Evolutionary conservation across 2,329 filamentous ascomycete genomes (phyloP).

Genomic region (Scedosporium aurantiacum): DNA sequence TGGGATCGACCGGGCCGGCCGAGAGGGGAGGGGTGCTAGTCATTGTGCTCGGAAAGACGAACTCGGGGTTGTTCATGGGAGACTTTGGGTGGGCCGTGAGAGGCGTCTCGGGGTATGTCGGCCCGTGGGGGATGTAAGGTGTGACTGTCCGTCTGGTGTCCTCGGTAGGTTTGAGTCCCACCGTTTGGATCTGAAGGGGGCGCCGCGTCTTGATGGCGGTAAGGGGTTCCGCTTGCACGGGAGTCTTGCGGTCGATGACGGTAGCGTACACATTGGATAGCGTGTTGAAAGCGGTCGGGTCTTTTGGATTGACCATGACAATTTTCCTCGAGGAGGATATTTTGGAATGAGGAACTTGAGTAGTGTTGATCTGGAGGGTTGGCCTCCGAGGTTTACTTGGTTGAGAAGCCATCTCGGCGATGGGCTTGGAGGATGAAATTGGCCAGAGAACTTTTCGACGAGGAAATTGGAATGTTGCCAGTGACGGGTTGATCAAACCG

Average conservation of each 20-base stretch:
- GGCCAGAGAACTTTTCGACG: not conserved
- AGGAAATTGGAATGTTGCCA: too few species aligned
- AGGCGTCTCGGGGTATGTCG: slow-evolving; percentile 42
- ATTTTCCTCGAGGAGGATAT: slow-evolving; percentile 26
- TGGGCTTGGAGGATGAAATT: not conserved
- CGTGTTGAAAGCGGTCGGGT: slow-evolving; percentile 55
- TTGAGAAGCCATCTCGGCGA: slow-evolving; percentile 23
- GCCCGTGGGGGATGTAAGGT: slow-evolving; percentile 28
- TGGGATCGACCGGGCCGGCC: slow-evolving; percentile 34
- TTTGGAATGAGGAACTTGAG: slow-evolving; percentile 24
- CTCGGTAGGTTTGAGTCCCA: slow-evolving; percentile 6
- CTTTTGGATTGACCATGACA: slow-evolving; percentile 40
- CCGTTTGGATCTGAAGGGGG: slow-evolving; percentile 13
- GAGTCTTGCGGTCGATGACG: slow-evolving; percentile 48
- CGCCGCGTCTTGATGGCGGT: slow-evolving; percentile 36
- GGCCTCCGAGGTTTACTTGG: slow-evolving; percentile 42
- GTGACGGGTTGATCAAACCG: too few species aligned
- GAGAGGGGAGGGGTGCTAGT: slow-evolving; percentile 49
- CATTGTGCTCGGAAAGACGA: slow-evolving; percentile 44
- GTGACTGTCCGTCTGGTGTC: slow-evolving; percentile 7
- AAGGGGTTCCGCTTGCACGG: slow-evolving; percentile 33
- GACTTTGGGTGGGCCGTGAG: slow-evolving; percentile 39
- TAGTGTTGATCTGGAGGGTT: slow-evolving; percentile 43
- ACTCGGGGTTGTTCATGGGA: slow-evolving; percentile 30
- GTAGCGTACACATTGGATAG: slow-evolving; percentile 54